These are phyloP conservation scores for Diversispora epigaea DNA, from an alignment of 192 early-diverging fungal species.

Conservation along the genomic window DNA sequence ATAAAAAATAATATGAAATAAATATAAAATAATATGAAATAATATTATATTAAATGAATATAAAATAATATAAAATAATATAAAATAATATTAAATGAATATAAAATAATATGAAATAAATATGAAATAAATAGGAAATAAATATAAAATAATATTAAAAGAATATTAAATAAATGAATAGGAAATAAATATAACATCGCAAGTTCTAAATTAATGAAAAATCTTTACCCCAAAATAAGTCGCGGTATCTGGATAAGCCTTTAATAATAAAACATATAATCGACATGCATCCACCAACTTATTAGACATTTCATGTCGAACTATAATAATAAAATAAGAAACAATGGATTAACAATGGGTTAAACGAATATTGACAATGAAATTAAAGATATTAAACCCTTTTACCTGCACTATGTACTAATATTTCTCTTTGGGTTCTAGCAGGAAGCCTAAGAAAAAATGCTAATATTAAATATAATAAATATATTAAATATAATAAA, in stretches of 20 bases:
- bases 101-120: not conserved
- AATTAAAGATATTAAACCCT: not conserved
- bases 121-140: no score
- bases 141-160: no score
- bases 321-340: conserved; percentile 8
- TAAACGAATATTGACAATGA: not conserved
- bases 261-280: conserved; percentile 13
- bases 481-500: not conserved
- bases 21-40: not conserved
- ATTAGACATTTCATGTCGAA: not conserved
- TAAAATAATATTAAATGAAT: no score
- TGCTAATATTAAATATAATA: not conserved
- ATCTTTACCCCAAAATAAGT: conserved; percentile 12
- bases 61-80: no score
- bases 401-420: conserved; percentile 19
- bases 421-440: conserved; percentile 3
- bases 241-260: conserved; percentile 9
- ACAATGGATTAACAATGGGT: not conserved
- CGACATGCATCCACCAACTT: conserved; percentile 15
- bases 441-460: conserved; percentile 22
- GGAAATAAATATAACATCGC: no score
- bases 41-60: not conserved
- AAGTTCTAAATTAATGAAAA: no score
- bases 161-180: not conserved
- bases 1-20: not conserved